These are phyloP conservation scores for Nidularia sp. DNA, from an alignment of 768 basidiomycete species.

Conservation along the genomic window DNA sequence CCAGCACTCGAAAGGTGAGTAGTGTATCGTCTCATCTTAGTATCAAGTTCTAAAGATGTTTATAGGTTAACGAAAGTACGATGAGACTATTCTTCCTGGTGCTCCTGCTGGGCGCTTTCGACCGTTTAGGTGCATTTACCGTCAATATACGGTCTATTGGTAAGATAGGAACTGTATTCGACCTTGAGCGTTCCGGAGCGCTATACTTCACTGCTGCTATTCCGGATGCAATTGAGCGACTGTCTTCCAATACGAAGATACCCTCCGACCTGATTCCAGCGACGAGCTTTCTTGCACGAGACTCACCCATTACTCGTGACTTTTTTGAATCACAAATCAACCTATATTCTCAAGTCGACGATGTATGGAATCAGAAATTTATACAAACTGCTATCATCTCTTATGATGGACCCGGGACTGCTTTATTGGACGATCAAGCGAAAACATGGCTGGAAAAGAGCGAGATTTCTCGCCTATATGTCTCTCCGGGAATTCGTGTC, in stretches of 20 bases:
- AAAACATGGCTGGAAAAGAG: conserved; percentile 19
- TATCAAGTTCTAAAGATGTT: too few species aligned
- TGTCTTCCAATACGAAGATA: conserved; percentile 1
- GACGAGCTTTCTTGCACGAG: conserved; percentile 19
- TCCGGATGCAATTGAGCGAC: conserved; percentile 2
- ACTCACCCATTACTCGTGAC: conserved; percentile 18
- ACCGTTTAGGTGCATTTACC: too few species aligned
- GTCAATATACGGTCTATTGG: too few species aligned
- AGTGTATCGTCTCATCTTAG: too few species aligned
- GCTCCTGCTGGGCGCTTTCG: too few species aligned
- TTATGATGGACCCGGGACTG: conserved; percentile 17
- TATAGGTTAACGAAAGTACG: too few species aligned
- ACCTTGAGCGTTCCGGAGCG: too few species aligned
- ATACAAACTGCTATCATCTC: conserved; percentile 21
- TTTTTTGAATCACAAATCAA: conserved; percentile 20
- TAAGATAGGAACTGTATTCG: too few species aligned
- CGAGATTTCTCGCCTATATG: conserved; percentile 15
- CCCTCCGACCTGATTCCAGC: conserved; percentile 9
- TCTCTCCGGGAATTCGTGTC: conserved; percentile 13
- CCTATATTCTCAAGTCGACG: conserved; percentile 19
- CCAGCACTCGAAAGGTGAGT: too few species aligned
- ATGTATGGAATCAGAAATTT: conserved; percentile 27
- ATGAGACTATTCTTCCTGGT: too few species aligned
- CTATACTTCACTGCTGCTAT: neutral
- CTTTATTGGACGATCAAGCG: conserved; percentile 18